Percentiles rank a stretch among this genome's conserved stretches.
These are phyloP conservation scores for Candida sp. DNA, from an alignment of 1,139 yeast genomes.

Conservation along the genomic window DNA sequence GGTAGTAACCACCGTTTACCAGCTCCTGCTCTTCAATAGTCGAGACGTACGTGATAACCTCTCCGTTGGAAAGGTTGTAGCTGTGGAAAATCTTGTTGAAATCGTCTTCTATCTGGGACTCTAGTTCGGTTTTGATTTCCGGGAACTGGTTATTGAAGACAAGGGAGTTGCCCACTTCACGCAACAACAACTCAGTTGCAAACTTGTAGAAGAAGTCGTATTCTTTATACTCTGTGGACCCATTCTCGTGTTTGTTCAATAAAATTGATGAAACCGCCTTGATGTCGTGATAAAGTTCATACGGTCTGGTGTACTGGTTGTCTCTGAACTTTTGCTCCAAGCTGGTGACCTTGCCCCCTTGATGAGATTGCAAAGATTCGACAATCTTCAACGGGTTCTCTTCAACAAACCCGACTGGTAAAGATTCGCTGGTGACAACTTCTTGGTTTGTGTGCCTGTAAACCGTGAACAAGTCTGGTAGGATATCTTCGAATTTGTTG, in stretches of 20 bases:
- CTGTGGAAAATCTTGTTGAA: conserved; percentile 68
- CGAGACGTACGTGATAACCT: conserved; percentile 50
- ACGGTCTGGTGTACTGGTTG: conserved; percentile 48
- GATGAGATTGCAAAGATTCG: conserved; percentile 40
- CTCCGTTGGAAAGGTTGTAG: conserved; percentile 64
- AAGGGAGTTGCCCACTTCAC: conserved; percentile 63
- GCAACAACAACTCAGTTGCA: conserved; percentile 68
- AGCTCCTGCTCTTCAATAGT: conserved; percentile 35
- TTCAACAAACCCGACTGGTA: conserved; percentile 55
- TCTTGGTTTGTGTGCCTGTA: conserved; percentile 35
- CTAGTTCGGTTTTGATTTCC: conserved; percentile 29
- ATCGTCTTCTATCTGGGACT: conserved; percentile 48
- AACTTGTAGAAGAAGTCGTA: conserved; percentile 75
- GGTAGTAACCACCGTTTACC: conserved; percentile 16
- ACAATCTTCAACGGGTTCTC: conserved; percentile 44
- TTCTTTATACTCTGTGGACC: conserved; percentile 58
- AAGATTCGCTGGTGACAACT: conserved; percentile 36
- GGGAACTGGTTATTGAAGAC: conserved; percentile 15
- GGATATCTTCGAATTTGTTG: conserved; percentile 11
- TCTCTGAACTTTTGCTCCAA: conserved; percentile 23
- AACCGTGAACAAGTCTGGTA: conserved; percentile 29
- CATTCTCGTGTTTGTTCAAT: conserved; percentile 54
- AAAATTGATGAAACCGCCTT: conserved; percentile 61
- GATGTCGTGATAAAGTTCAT: conserved; percentile 73
- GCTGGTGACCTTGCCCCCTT: conserved; percentile 20